phyloP scores from a whole-genome alignment of 169 alveolate species.

The Babesia divergens region DNA sequence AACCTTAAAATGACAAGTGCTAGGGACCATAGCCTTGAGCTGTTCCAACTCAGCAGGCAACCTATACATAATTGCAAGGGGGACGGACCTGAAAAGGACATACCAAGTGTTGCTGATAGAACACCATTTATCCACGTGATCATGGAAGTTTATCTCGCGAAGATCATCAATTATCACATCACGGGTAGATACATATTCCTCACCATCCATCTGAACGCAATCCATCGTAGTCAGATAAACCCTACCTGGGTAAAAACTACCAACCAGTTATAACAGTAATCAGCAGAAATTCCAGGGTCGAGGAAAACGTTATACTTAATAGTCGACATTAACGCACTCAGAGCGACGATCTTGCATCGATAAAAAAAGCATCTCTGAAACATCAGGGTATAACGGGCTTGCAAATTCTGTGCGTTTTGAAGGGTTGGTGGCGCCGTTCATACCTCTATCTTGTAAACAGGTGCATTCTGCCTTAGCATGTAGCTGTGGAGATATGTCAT shows the following conservation, averaged over 20 bases:
- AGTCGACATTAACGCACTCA: conserved; percentile 1
- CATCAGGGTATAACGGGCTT: conserved; percentile 3
- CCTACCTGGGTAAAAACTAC: conserved; percentile 46
- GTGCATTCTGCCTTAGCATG: conserved; percentile 5
- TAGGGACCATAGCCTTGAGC: conserved; percentile 37
- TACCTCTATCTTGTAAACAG: conserved; percentile 53
- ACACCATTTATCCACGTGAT: conserved; percentile 53
- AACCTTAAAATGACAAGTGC: background rate
- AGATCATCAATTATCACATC: conserved; percentile 33
- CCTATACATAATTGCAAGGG: background rate
- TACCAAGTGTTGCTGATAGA: conserved; percentile 50
- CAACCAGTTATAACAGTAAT: conserved; percentile 57
- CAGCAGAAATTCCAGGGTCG: conserved; percentile 44
- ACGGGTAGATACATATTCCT: conserved; percentile 28
- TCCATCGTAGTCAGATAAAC: background rate
- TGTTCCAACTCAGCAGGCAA: conserved; percentile 36
- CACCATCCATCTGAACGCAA: conserved; percentile 52
- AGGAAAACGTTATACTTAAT: conserved; percentile 23
- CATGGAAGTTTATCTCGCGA: conserved; percentile 30
- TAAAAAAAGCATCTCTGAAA: conserved; percentile 51
- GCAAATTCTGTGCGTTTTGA: background rate
- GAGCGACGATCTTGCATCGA: conserved; percentile 49
- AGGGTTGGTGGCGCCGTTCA: background rate
- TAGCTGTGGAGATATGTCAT: conserved; percentile 9
- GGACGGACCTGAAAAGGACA: background rate